These are phyloP conservation scores for Diplocarpon rosae DNA, from an alignment of 2,329 filamentous ascomycete genomes.

Conservation along the genomic window DNA sequence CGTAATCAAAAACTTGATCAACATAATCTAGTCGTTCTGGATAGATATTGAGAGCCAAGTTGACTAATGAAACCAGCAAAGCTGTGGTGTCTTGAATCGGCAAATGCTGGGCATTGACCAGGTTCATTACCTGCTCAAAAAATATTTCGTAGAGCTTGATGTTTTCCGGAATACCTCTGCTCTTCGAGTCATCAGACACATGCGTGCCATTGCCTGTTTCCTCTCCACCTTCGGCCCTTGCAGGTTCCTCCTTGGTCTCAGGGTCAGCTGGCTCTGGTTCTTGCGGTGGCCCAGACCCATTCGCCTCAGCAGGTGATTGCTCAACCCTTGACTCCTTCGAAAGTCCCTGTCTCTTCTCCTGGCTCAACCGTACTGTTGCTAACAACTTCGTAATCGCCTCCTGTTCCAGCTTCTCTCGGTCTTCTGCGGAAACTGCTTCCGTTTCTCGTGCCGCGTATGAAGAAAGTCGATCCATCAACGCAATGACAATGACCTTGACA, in stretches of 20 bases:
- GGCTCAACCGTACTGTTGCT: conserved; percentile 62
- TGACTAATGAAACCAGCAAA: conserved; percentile 83
- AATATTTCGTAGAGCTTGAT: conserved; percentile 95
- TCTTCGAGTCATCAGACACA: conserved; percentile 31
- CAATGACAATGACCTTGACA: conserved; percentile 95
- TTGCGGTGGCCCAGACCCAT: conserved; percentile 22
- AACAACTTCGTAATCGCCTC: conserved; percentile 71
- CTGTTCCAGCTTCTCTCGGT: conserved; percentile 69
- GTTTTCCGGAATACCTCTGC: conserved; percentile 54
- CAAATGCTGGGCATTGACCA: conserved; percentile 83
- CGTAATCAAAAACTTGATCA: conserved; percentile 85
- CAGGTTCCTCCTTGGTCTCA: conserved; percentile 30
- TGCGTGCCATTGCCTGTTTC: conserved; percentile 25
- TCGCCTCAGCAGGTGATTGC: conserved; percentile 26
- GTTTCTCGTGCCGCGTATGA: conserved; percentile 89
- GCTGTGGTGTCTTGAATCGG: conserved; percentile 93
- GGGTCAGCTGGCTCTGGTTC: conserved; percentile 22
- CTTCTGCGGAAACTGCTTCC: conserved; percentile 56
- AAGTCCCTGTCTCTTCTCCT: conserved; percentile 33
- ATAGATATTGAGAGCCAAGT: conserved; percentile 92
- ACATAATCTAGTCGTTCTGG: conserved; percentile 88
- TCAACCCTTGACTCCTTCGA: conserved; percentile 25
- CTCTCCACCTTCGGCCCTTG: conserved; percentile 28
- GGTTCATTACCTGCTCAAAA: conserved; percentile 86
- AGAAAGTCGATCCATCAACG: conserved; percentile 91